These are phyloP conservation scores for Phytophthora melonis DNA, from an alignment of 352 stramenopile genomes.

Conservation along the genomic window DNA sequence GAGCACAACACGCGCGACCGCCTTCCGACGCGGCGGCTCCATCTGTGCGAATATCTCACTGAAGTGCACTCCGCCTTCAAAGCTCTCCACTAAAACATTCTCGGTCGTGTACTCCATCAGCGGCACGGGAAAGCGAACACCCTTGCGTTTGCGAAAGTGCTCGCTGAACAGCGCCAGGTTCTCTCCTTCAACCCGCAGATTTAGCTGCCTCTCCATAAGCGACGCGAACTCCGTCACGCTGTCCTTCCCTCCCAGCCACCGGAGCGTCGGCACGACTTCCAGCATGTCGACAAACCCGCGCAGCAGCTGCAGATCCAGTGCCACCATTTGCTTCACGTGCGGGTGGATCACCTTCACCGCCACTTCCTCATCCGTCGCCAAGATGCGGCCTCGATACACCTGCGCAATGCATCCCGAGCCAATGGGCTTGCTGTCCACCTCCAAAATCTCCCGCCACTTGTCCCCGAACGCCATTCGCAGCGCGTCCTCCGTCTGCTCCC, in stretches of 20 bases:
- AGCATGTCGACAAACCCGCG: slow-evolving; percentile 69
- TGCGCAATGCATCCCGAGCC: slow-evolving; percentile 96
- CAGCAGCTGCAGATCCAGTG: slow-evolving; percentile 90
- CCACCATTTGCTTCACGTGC: slow-evolving; percentile 86
- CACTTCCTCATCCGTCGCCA: slow-evolving; percentile 70
- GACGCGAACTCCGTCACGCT: slow-evolving; percentile 88
- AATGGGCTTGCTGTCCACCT: slow-evolving; percentile 70
- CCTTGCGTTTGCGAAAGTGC: slow-evolving; percentile 75
- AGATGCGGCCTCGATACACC: slow-evolving; percentile 91
- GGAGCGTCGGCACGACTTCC: slow-evolving; percentile 68
- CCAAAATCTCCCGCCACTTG: slow-evolving; percentile 73
- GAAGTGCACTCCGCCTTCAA: slow-evolving; percentile 84
- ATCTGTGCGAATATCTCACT: slow-evolving; percentile 64
- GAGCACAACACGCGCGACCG: slow-evolving; percentile 80
- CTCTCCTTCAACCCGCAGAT: slow-evolving; percentile 90
- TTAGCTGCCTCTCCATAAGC: slow-evolving; percentile 92
- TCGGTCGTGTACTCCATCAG: slow-evolving; percentile 78
- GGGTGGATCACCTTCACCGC: slow-evolving; percentile 96
- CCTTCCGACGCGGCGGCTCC: slow-evolving; percentile 61
- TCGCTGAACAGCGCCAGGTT: slow-evolving; percentile 88
- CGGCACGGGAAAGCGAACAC: slow-evolving; percentile 79
- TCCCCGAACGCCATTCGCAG: slow-evolving; percentile 88
- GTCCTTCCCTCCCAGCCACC: slow-evolving; percentile 76
- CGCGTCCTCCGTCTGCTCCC: slow-evolving; percentile 83
- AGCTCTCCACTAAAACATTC: slow-evolving; percentile 93